Evolutionary conservation across 2,329 filamentous ascomycete species (phyloP).

Genomic region (Colletotrichum sp.): DNA sequence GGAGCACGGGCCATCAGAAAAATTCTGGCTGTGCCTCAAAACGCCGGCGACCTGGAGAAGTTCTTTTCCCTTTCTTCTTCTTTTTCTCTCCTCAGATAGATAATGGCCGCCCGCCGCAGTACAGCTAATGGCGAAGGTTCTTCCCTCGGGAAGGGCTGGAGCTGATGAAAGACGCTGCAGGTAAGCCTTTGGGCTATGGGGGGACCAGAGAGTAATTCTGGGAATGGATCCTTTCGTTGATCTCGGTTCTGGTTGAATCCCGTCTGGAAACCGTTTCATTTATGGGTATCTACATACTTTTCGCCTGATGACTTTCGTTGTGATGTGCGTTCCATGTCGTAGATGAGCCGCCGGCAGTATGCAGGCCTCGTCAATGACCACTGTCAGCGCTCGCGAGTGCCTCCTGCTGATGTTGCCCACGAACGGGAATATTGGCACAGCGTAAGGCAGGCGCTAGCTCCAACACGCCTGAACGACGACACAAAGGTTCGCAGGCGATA

Average conservation of each 20-base stretch:
- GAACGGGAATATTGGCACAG: too few relatives aligned
- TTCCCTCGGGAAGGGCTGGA: background rate
- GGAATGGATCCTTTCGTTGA: slow-evolving; percentile 26
- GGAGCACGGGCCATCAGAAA: slow-evolving; percentile 13
- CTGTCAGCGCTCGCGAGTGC: accelerated
- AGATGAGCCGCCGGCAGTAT: too few relatives aligned
- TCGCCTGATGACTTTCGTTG: background rate
- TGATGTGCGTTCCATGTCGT: background rate
- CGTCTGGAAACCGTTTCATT: slow-evolving; percentile 25
- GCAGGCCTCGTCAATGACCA: accelerated
- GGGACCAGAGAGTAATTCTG: slow-evolving; percentile 23
- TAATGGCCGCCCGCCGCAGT: slow-evolving; percentile 21
- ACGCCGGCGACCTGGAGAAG: background rate
- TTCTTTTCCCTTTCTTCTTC: background rate
- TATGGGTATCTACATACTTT: slow-evolving; percentile 24
- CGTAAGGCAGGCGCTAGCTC: background rate
- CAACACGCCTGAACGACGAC: background rate
- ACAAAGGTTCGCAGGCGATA: background rate
- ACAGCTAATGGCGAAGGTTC: slow-evolving; percentile 17
- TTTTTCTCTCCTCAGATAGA: slow-evolving; percentile 20
- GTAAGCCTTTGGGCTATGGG: slow-evolving; percentile 21
- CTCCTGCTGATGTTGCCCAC: background rate
- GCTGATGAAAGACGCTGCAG: slow-evolving; percentile 21
- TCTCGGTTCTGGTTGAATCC: slow-evolving; percentile 20
- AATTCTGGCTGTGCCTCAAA: slow-evolving; percentile 7